These are phyloP conservation scores for Starmerella cellae DNA, from an alignment of 805 yeast species.

Conservation along the genomic window DNA sequence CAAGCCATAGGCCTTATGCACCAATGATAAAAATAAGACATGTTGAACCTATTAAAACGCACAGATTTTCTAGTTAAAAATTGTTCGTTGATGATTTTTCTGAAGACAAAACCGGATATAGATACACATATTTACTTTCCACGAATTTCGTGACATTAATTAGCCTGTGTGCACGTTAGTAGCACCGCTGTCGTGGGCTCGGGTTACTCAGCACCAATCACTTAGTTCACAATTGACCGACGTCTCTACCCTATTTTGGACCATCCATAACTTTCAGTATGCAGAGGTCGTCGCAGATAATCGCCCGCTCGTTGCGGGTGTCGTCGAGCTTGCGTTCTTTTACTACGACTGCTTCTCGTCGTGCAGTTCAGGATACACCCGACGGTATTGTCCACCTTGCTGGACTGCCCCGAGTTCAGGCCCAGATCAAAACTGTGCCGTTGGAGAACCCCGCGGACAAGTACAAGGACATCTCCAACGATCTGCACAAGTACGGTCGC, in stretches of 20 bases:
- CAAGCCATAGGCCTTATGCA: too few relatives aligned
- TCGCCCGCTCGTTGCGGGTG: conserved; percentile 7
- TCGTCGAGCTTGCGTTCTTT: conserved; percentile 2
- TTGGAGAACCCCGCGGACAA: conserved; percentile 57
- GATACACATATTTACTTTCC: too few relatives aligned
- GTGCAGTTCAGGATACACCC: conserved; percentile 20
- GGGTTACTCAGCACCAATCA: not conserved
- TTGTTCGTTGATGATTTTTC: too few relatives aligned
- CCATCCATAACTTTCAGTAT: not conserved
- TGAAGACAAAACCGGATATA: too few relatives aligned
- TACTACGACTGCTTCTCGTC: conserved; percentile 3
- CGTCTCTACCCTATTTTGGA: not conserved
- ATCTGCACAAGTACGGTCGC: conserved; percentile 67
- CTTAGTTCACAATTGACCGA: not conserved
- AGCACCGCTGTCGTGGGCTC: too few relatives aligned
- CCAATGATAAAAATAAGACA: too few relatives aligned
- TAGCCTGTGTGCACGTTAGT: too few relatives aligned
- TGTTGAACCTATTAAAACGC: too few relatives aligned
- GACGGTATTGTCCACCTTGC: conserved; percentile 26
- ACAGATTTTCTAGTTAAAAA: too few relatives aligned
- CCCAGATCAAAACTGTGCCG: conserved; percentile 26
- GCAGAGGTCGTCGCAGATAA: conserved; percentile 8
- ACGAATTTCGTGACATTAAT: too few relatives aligned
- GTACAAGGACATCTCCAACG: conserved; percentile 51
- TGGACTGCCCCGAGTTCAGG: conserved; percentile 25